Percentiles rank a stretch among this genome's conserved stretches.
These are phyloP conservation scores for Royoungia palumana DNA, from an alignment of 768 basidiomycete genomes.

Conservation along the genomic window DNA sequence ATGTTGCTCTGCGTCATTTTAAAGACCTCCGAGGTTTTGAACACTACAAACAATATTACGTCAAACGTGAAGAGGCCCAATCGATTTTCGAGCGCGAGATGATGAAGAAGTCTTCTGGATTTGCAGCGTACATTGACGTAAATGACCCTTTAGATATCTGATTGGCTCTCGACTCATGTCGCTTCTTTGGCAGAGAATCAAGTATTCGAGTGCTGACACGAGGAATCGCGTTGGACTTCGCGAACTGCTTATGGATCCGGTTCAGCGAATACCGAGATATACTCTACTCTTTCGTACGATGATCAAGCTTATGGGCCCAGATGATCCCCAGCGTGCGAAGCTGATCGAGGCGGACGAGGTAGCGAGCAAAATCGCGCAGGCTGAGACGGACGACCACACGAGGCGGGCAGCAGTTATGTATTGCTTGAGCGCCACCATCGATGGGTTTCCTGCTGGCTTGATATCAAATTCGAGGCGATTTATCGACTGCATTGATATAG, in stretches of 20 bases:
- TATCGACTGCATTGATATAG: constrained; percentile 91
- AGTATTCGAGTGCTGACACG: constrained; percentile 73
- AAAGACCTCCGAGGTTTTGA: constrained; percentile 83
- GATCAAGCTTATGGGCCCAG: constrained; percentile 81
- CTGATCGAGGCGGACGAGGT: constrained; percentile 82
- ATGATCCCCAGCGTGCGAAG: constrained; percentile 74
- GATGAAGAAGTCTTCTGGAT: constrained; percentile 74
- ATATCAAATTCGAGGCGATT: constrained; percentile 86
- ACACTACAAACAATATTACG: constrained; percentile 87
- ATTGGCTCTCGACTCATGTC: constrained; percentile 9
- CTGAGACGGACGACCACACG: constrained; percentile 90
- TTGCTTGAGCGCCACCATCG: constrained; percentile 78
- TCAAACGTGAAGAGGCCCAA: constrained; percentile 91
- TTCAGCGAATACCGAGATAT: constrained; percentile 93
- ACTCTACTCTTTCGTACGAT: constrained; percentile 90
- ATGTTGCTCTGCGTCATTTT: constrained; percentile 84
- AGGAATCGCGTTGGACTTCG: constrained; percentile 83
- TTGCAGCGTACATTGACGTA: constrained; percentile 86
- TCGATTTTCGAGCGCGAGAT: constrained; percentile 81
- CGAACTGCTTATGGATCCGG: constrained; percentile 93
- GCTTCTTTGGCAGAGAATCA: constrained; percentile 59
- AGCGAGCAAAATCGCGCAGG: constrained; percentile 85
- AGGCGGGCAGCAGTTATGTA: constrained; percentile 87
- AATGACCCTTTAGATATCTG: constrained; percentile 29
- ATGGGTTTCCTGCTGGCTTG: constrained; percentile 87